phyloP scores from a whole-genome alignment of 441 rosid species.

The Lepidium campestre region DNA sequence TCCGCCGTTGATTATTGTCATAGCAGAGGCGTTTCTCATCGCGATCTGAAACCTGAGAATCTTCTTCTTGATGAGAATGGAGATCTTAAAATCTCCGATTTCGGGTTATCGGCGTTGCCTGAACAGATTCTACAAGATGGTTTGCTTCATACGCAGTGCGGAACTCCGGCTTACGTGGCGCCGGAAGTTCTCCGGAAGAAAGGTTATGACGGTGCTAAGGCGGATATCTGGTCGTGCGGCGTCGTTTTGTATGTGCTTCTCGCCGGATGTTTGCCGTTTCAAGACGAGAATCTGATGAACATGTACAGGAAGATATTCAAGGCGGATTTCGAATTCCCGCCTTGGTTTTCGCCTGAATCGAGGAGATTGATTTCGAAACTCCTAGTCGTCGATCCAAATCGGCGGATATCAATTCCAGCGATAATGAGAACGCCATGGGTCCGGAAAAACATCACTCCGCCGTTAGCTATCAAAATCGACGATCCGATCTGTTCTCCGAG shows the following conservation, averaged over 20 bases:
- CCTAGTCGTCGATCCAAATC: conserved; percentile 49
- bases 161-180: conserved; percentile 84
- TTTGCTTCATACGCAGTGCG: conserved; percentile 74
- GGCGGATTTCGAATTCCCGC: conserved; percentile 61
- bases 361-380: conserved; percentile 53
- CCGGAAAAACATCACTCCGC: conserved; percentile 36
- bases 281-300: conserved; percentile 63
- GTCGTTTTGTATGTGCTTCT: conserved; percentile 71
- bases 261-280: conserved; percentile 81
- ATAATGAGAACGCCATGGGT: conserved; percentile 66
- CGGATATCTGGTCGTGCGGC: conserved; percentile 88
- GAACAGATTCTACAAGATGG: conserved; percentile 71
- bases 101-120: conserved; percentile 74
- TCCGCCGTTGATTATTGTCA: conserved; percentile 80
- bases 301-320: conserved; percentile 72
- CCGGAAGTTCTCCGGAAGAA: conserved; percentile 78
- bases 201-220: conserved; percentile 72
- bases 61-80: conserved; percentile 65
- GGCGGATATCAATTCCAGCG: conserved; percentile 52
- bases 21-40: conserved; percentile 78
- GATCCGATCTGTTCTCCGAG: conserved; percentile 15
- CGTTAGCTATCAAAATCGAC: conserved; percentile 28
- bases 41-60: conserved; percentile 83
- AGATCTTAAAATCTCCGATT: conserved; percentile 69
- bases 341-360: conserved; percentile 67